Percentiles rank a stretch among this genome's conserved stretches.
Evolutionary conservation across 2,329 filamentous ascomycete genomes (phyloP).

Genomic region (Emericellopsis atlantica): DNA sequence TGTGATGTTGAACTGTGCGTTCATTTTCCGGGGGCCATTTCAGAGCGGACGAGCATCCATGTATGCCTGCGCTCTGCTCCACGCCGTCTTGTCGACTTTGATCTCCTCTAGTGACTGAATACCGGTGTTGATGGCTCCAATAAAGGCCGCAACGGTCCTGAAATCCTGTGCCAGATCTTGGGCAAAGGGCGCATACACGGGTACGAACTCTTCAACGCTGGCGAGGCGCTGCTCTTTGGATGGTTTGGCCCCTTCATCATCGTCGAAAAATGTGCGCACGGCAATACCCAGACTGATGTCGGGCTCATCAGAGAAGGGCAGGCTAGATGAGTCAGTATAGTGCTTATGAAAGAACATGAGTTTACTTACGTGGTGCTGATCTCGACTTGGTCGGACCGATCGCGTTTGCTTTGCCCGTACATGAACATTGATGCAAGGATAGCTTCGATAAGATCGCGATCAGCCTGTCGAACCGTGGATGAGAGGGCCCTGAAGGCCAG

Average conservation of each 20-base stretch:
- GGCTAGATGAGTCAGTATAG: conserved; percentile 19
- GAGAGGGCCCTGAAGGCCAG: conserved; percentile 78
- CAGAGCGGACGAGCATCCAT: conserved; percentile 30
- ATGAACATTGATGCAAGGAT: conserved; percentile 71
- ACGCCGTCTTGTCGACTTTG: conserved; percentile 36
- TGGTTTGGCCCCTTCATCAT: conserved; percentile 45
- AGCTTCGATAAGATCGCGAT: conserved; percentile 77
- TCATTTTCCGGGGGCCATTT: conserved; percentile 1
- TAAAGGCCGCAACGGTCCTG: conserved; percentile 42
- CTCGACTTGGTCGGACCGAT: conserved; percentile 51
- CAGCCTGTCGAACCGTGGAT: conserved; percentile 62
- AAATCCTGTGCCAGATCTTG: conserved; percentile 48
- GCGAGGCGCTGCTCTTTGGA: conserved; percentile 29
- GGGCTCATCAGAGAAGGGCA: conserved; percentile 58
- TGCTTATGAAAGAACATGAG: conserved; percentile 6
- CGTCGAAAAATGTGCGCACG: conserved; percentile 67
- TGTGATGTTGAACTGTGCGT: too few relatives aligned
- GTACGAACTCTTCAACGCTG: conserved; percentile 37
- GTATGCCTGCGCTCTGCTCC: conserved; percentile 43
- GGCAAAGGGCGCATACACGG: conserved; percentile 44
- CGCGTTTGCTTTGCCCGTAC: conserved; percentile 63
- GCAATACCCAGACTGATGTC: conserved; percentile 70
- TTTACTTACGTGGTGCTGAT: conserved; percentile 57
- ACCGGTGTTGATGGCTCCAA: conserved; percentile 43
- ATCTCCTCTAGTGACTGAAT: conserved; percentile 40